Base-by-base conservation (phyloP, 768 basidiomycete species). In the Mycena maculata region DNA sequence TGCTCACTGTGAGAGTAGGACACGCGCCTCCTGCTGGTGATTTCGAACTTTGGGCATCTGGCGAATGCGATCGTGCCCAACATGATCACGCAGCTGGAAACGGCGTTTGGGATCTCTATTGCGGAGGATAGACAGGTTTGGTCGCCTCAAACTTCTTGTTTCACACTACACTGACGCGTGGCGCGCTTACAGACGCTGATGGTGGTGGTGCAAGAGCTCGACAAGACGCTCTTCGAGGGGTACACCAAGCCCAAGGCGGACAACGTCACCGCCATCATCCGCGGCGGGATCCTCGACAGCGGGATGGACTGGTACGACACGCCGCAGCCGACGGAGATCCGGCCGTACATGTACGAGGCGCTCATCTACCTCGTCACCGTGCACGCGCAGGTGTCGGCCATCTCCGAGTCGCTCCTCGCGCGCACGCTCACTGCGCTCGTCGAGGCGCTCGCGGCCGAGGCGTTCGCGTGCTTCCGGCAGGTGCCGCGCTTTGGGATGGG, bases 401-500 rank as follows among this genome's bases (percentile, higher is more conserved):
- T 92, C 6, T 90, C 97, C 0, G 92, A 93, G 48, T 83, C 87
- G 10, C 86, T 97, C 44, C 85, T 99, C 28, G 88, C 94, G 47
- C 89, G 96, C n/a, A 90, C 90, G 28, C 81, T 99, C 48, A 88
- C 89, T 64, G 84, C 90, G 20, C 85, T 98, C 18, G 91, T 96
- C 16, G 91, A 94, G 66, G 91, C 92, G 64, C 82, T 97, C 20
- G 92, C 95, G 16, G 85, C 88, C 11, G 94, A 96, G 73, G 92
- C 96, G 0, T 82, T 98, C 60, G 85, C 84, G 16, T 93, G 91
- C 78, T 96, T 99, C 86, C 87, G 87, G 71, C 91, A 96, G 78
- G 90, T 99, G 44, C 92, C 91, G 73, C 87, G 91, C 53, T 98
- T 98, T 75, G 96, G 96, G 20, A 98, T 98, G 91, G 98, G 98